Evolutionary conservation across 306 rosid genomes (phyloP), one percentile per base, ranked within the genome.

Genomic region (Pueraria montana): DNA sequence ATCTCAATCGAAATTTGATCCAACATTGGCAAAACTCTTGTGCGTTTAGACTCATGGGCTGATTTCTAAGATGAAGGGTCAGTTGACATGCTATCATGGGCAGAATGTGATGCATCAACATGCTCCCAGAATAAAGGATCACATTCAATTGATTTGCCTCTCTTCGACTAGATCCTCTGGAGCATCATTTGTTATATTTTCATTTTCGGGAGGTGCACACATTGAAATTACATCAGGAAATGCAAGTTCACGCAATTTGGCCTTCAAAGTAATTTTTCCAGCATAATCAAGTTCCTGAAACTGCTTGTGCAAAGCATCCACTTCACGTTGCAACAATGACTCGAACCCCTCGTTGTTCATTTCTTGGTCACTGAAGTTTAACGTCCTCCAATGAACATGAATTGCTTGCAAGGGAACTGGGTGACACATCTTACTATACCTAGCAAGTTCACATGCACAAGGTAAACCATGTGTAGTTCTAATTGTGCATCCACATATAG

Each of bases 401-500:
- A 34, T 65, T 65, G 72, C 46, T 5, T 34, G 26, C 72, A 65
- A 65, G 14, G 72, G 48, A 34, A 64, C 23, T 5, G 36, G 12
- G 0, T 64, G 38, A 6, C 43, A 0, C 23, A 9, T 17, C 34
- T 2, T 9, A 36, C 12, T 65, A 21, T 65, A 65, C 13, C 16
- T 65, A 34, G 72, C 48, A 17, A 34, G 48, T 36, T 65, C 48
- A n/a, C 48, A 65, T 36, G 48, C 48, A 36, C 48, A 65, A 8
- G 72, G 72, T 36, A 65, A 12, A 34, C 72, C 72, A 36, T 34
- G 72, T 34, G 72, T 65, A 34, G 49, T 34, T 65, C 49, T 65
- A 65, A 65, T 34, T 9, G 16, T 65, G 26, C 72, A 65, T 8
- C 48, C 72, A 34, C 48, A 65, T 30, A 65, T 0, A 8, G 48